Evolutionary conservation across 371 early-diverging fungal genomes (phyloP).

Genomic region (Batkoa obscura): DNA sequence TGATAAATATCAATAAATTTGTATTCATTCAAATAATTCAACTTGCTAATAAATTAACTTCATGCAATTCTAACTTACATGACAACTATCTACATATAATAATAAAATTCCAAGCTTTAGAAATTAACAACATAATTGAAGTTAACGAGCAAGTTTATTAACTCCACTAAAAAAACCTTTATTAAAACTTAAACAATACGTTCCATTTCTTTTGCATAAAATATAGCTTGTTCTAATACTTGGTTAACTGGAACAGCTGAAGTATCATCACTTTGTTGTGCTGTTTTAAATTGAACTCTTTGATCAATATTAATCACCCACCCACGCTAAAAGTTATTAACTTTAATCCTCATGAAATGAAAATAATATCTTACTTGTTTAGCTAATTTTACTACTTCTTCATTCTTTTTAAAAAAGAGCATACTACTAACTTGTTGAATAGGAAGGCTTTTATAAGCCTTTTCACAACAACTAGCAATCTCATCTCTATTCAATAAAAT

Average conservation of each 20-base stretch:
- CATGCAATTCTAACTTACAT: too few relatives aligned
- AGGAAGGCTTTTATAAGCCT: constrained; percentile 71
- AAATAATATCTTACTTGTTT: constrained; percentile 27
- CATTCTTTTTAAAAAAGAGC: constrained; percentile 57
- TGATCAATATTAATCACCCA: constrained; percentile 72
- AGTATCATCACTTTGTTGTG: constrained; percentile 19
- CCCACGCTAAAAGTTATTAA: constrained; percentile 26
- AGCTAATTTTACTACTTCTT: constrained; percentile 63
- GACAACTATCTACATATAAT: too few relatives aligned
- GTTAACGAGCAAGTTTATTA: too few relatives aligned
- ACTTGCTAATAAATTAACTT: too few relatives aligned
- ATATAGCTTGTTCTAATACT: constrained; percentile 63
- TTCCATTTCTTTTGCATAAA: constrained; percentile 88
- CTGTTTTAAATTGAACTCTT: constrained; percentile 60
- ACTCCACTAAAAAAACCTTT: too few relatives aligned
- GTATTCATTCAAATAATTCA: too few relatives aligned
- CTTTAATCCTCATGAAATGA: background rate
- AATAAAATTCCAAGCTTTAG: too few relatives aligned
- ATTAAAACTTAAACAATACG: constrained; percentile 67
- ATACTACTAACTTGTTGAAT: constrained; percentile 72
- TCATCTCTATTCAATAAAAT: constrained; percentile 40
- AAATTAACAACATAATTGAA: too few relatives aligned
- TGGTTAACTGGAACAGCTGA: constrained; percentile 50
- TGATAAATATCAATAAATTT: too few relatives aligned
- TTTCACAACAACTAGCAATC: constrained; percentile 86